Conservation (phyloP, 768 basidiomycete genomes). For the Tephrocybe rancida region DNA sequence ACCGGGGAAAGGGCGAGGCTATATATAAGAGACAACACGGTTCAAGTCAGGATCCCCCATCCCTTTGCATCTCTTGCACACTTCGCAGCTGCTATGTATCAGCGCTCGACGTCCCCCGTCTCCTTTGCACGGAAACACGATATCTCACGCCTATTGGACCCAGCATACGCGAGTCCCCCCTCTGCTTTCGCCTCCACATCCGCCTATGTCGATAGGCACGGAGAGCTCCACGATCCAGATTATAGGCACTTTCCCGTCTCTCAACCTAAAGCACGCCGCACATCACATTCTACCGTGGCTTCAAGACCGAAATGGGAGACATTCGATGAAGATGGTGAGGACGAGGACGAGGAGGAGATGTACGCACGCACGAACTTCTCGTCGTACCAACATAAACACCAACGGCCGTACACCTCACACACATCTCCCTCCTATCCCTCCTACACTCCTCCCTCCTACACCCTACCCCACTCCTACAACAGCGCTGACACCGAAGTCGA, state of each 20-base stretch:
- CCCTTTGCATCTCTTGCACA: background rate
- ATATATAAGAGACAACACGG: conserved; percentile 6
- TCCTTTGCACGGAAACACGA: conserved; percentile 35
- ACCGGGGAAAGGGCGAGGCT: conserved; percentile 15
- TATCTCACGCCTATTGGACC: conserved; percentile 67
- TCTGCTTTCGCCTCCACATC: conserved; percentile 23
- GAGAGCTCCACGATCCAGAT: conserved; percentile 69
- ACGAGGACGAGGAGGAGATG: no score
- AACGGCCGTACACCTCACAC: no score
- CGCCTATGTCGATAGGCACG: conserved; percentile 62
- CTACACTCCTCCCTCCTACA: no score
- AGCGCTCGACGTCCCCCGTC: conserved; percentile 14
- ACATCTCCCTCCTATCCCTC: no score
- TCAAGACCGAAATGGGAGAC: conserved; percentile 36
- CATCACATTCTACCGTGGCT: conserved; percentile 6
- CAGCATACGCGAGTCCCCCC: conserved; percentile 58
- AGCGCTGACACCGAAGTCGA: conserved; percentile 27
- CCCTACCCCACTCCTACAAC: conserved; percentile 30
- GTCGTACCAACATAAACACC: no score
- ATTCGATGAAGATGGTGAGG: conserved; percentile 27
- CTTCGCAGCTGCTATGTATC: conserved; percentile 9
- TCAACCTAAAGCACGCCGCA: conserved; percentile 18
- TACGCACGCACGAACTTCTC: no score
- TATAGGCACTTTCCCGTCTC: conserved; percentile 61
- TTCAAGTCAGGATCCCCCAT: background rate